Evolutionary conservation across 805 yeast genomes (phyloP).

Genomic region (Wickerhamiella australiensis): DNA sequence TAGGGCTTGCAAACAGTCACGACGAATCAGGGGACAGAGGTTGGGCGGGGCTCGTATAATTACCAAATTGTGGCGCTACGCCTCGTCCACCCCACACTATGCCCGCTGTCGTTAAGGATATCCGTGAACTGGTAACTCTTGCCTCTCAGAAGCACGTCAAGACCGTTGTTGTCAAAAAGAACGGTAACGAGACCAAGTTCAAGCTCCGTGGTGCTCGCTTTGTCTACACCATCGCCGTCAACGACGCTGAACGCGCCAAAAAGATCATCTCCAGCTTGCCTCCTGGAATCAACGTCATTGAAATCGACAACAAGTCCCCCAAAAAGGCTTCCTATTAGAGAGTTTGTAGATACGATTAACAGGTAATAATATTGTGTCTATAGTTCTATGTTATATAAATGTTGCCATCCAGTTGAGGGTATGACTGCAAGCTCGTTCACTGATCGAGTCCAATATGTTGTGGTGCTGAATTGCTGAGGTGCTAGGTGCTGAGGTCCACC

Average conservation of each 20-base stretch:
- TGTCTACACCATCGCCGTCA: constrained; percentile 90
- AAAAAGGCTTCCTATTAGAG: constrained; percentile 9
- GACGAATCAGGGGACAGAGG: neutral
- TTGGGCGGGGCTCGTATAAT: neutral
- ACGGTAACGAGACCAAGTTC: constrained; percentile 93
- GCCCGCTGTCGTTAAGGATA: constrained; percentile 71
- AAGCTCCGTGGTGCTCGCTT: constrained; percentile 93
- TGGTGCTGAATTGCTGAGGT: neutral
- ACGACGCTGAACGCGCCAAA: constrained; percentile 94
- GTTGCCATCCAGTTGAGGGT: constrained; percentile 3
- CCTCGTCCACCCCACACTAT: constrained; percentile 13
- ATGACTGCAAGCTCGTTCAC: constrained; percentile 6
- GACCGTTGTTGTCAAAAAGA: constrained; percentile 88
- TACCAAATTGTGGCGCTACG: constrained; percentile 8
- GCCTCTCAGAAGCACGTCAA: constrained; percentile 76
- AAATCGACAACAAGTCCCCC: constrained; percentile 15
- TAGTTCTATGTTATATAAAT: neutral
- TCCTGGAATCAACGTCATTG: constrained; percentile 39
- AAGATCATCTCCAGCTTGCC: constrained; percentile 96
- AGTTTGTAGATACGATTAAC: neutral
- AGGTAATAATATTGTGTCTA: neutral
- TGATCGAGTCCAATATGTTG: constrained; percentile 6
- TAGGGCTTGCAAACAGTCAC: constrained; percentile 8
- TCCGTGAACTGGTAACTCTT: constrained; percentile 93
- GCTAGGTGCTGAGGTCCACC: neutral